Base-by-base conservation (phyloP, 352 stramenopile genomes). In the Peronospora farinosa region DNA sequence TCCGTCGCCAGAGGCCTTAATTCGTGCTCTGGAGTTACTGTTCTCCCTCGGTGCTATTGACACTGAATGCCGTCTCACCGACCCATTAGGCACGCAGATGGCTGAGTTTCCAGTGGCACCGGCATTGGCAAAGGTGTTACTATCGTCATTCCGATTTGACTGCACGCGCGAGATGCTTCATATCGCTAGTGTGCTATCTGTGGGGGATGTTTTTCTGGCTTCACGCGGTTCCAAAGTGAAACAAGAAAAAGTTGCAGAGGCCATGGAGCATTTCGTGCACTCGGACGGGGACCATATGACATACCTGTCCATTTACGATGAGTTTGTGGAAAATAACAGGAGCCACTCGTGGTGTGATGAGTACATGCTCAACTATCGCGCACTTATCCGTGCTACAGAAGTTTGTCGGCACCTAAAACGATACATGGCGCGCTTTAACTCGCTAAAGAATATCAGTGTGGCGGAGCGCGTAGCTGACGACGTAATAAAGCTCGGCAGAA, bases 41-140 rank as follows among this genome's bases (percentile, higher is more conserved):
- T 89, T 78, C 45, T 83, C 77, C 3, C 54, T 92, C 1, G 77
- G 78, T 27, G 81, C 76, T 5, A 78, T 92, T 25, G 60, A 83
- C 35, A 56, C 69, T 1, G 48, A 72, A 0, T 85, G 77, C 48
- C 69, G 57, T 19, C 67, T 92, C 5, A 54, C 86, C 0, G 81
- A 92, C 17, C 64, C 76, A 13, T 66, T 98, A 23, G 96, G 97
- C 7, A 74, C 86, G 9, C 84, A 95, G 30, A 98, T 99, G 93
- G 85, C 81, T 33, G 92, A 98, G 54, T 99, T 99, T 63, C 97
- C 97, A 5, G 69, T 99, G 13, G 95, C 98, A 33, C 95, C 96
- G 25, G 78, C 84, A 25, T 51, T 92, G 19, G 80, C 78, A 1
- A 88, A 82, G 37, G 75, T 84, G 19, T 53, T 92, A 27, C 43